phyloP scores from a whole-genome alignment of 352 stramenopile genomes.

The Pythium diclinum region DNA sequence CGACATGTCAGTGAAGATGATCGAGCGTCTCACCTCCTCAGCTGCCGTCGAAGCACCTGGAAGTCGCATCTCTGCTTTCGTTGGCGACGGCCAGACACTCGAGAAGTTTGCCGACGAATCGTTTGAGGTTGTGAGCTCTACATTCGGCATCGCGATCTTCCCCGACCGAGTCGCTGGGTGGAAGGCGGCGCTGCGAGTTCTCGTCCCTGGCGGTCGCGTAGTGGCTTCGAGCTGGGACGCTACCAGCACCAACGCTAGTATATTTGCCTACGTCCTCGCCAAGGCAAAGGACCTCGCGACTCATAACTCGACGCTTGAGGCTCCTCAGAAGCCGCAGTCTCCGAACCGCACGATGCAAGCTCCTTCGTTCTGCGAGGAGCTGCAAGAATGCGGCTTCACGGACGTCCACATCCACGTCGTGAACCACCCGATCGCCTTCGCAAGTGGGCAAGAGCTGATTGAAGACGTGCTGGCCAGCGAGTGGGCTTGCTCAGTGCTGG shows the following conservation, averaged over 20 bases:
- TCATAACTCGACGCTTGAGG: not conserved
- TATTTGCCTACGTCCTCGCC: conserved; percentile 9
- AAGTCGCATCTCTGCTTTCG: not conserved
- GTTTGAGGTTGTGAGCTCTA: conserved; percentile 20
- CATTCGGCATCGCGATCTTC: conserved; percentile 25
- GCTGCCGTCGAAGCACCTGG: not conserved
- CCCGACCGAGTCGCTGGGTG: conserved; percentile 21
- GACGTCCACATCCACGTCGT: conserved; percentile 12
- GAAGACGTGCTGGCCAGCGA: conserved; percentile 12
- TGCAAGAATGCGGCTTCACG: conserved; percentile 10
- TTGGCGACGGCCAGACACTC: conserved; percentile 23
- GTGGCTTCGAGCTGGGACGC: conserved; percentile 19
- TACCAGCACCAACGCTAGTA: not conserved
- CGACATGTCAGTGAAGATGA: conserved; percentile 17
- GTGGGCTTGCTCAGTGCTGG: not conserved
- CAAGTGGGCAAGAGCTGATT: conserved; percentile 13
- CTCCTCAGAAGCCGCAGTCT: not conserved
- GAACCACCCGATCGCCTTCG: conserved; percentile 6
- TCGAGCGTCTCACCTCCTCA: conserved; percentile 14
- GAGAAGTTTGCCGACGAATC: conserved; percentile 11
- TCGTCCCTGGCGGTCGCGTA: conserved; percentile 11
- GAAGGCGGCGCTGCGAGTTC: conserved; percentile 19
- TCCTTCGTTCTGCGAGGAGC: conserved; percentile 14
- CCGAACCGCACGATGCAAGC: conserved; percentile 9
- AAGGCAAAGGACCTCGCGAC: not conserved